phyloP scores from a whole-genome alignment of 345 rosid genomes.

The Lagerstroemia speciosa region DNA sequence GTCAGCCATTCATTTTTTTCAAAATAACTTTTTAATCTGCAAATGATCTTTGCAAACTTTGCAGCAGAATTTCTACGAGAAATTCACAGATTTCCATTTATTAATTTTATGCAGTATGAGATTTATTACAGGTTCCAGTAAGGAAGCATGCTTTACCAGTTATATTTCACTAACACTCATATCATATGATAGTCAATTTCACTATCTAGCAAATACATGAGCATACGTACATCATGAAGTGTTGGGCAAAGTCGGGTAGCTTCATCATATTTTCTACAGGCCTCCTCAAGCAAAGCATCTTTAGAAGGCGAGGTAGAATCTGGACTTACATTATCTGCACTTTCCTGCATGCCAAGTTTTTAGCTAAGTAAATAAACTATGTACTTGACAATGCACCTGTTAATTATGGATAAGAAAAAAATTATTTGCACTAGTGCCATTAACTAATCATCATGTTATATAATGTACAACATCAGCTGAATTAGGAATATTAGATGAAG shows the following conservation, averaged over 20 bases:
- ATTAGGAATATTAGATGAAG: neutral
- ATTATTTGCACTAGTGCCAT: neutral
- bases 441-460: neutral
- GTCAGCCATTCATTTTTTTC: too few relatives aligned
- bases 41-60: neutral
- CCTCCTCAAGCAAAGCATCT: conserved; percentile 94
- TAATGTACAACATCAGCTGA: neutral
- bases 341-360: conserved; percentile 55
- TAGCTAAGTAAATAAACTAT: neutral
- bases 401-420: neutral
- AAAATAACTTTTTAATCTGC: neutral
- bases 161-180: neutral
- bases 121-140: neutral
- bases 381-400: neutral
- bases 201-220: conserved; percentile 1
- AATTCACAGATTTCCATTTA: neutral
- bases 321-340: conserved; percentile 84
- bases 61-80: neutral
- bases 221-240: conserved; percentile 77
- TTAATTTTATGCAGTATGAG: neutral
- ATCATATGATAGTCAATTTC: neutral
- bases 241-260: conserved; percentile 88
- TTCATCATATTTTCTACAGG: conserved; percentile 92
- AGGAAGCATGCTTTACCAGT: neutral
- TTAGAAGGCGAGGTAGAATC: conserved; percentile 93